A percentile compares a stretch with the other conserved stretches of the same genome.
Evolutionary conservation across 768 basidiomycete species (phyloP).

Genomic region (Nidularia pulvinata): DNA sequence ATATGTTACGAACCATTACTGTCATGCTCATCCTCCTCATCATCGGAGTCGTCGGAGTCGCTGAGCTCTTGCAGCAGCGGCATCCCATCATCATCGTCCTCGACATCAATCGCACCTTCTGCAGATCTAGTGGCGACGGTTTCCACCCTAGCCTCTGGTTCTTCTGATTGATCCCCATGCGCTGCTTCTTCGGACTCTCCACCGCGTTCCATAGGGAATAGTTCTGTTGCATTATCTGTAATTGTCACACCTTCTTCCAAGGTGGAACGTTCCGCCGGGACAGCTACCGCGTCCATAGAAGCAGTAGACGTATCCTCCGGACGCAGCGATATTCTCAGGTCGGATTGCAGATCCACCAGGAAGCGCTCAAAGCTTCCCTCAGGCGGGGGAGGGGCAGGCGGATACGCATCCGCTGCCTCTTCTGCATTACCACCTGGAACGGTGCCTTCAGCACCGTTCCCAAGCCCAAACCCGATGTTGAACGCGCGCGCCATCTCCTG

Average conservation of each 20-base stretch:
- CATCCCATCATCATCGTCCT: constrained; percentile 11
- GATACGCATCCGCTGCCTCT: constrained; percentile 2
- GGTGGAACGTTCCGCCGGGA: background rate
- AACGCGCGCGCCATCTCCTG: constrained; percentile 84
- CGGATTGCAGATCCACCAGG: constrained; percentile 74
- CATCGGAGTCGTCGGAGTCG: constrained; percentile 31
- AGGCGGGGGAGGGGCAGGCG: constrained; percentile 21
- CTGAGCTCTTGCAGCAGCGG: constrained; percentile 29
- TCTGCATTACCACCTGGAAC: background rate
- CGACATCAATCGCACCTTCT: background rate
- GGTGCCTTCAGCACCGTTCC: background rate
- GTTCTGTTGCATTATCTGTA: background rate
- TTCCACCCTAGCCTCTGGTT: background rate
- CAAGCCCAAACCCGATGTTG: constrained; percentile 64
- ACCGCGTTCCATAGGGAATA: background rate
- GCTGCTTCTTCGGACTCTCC: background rate
- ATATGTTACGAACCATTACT: constrained; percentile 11
- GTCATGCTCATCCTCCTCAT: constrained; percentile 25
- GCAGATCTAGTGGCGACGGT: background rate
- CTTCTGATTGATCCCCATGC: background rate
- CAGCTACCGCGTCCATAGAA: background rate
- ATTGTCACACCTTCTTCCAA: background rate
- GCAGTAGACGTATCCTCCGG: constrained; percentile 20
- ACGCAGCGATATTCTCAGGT: constrained; percentile 64
- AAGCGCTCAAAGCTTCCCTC: constrained; percentile 84